These are phyloP conservation scores for Leptomonas pyrrhocoris DNA, from an alignment of 208 protist genomes.

Conservation along the genomic window DNA sequence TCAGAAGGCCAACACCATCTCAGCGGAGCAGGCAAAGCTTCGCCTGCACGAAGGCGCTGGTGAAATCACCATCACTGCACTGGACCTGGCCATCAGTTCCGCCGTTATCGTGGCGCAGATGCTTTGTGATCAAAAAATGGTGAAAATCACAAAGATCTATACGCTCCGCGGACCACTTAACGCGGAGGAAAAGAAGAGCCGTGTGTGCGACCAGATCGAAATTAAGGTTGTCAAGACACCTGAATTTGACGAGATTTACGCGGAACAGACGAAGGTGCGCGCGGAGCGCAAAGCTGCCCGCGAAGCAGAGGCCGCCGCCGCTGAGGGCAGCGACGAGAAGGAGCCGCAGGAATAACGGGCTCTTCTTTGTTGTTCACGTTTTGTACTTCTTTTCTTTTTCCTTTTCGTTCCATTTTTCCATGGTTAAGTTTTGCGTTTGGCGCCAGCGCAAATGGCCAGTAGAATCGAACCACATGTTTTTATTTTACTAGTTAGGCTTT, in stretches of 20 bases:
- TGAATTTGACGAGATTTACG: slow-evolving; percentile 51
- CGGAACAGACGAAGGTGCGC: slow-evolving; percentile 47
- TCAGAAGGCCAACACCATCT: slow-evolving; percentile 51
- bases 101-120: slow-evolving; percentile 56
- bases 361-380: background rate
- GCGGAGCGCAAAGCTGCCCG: slow-evolving; percentile 44
- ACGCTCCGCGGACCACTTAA: slow-evolving; percentile 39
- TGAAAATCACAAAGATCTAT: slow-evolving; percentile 51
- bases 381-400: background rate
- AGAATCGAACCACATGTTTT: slow-evolving; percentile 9
- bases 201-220: slow-evolving; percentile 46
- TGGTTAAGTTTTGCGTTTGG: slow-evolving; percentile 4
- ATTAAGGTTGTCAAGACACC: slow-evolving; percentile 44
- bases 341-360: background rate
- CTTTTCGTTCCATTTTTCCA: slow-evolving; percentile 12
- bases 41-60: slow-evolving; percentile 44
- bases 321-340: slow-evolving; percentile 7
- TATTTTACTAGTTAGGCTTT: slow-evolving; percentile 6
- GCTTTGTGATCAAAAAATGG: slow-evolving; percentile 60
- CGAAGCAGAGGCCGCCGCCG: slow-evolving; percentile 32
- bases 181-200: slow-evolving; percentile 32
- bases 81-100: slow-evolving; percentile 49
- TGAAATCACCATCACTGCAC: slow-evolving; percentile 47
- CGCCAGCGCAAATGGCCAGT: background rate
- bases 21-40: slow-evolving; percentile 52